Percentiles rank a stretch among this genome's conserved stretches.
These are phyloP conservation scores for Lizonia empirigonia DNA, from an alignment of 2,329 filamentous ascomycete genomes.

Conservation along the genomic window DNA sequence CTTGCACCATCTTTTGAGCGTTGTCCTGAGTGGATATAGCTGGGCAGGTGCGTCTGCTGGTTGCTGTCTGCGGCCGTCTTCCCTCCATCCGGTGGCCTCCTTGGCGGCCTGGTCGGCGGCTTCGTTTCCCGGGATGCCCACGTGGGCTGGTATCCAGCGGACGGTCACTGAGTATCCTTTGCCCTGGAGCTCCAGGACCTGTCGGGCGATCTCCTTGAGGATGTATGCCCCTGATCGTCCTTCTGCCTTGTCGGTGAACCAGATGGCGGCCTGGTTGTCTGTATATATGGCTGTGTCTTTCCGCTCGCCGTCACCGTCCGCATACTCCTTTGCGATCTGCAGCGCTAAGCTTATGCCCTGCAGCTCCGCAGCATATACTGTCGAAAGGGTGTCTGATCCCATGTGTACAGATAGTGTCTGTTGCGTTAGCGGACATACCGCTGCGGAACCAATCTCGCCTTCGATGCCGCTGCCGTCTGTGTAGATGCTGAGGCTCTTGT, in stretches of 20 bases:
- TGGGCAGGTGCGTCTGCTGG: constrained; percentile 16
- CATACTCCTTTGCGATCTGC: constrained; percentile 22
- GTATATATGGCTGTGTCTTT: constrained; percentile 22
- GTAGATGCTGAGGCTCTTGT: constrained; percentile 24
- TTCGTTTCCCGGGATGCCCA: constrained; percentile 14
- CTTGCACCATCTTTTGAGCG: constrained; percentile 11
- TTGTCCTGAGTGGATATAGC: constrained; percentile 7
- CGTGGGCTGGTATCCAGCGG: constrained; percentile 15
- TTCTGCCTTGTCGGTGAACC: constrained; percentile 19
- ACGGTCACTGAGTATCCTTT: constrained; percentile 10
- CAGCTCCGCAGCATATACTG: constrained; percentile 21
- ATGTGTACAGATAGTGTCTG: constrained; percentile 20
- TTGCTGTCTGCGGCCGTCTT: constrained; percentile 9
- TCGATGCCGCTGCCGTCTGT: constrained; percentile 29
- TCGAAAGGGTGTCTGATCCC: constrained; percentile 13
- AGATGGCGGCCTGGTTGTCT: constrained; percentile 26
- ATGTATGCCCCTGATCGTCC: constrained; percentile 21
- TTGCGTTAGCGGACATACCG: constrained; percentile 21
- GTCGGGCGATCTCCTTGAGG: constrained; percentile 18
- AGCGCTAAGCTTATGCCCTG: constrained; percentile 25
- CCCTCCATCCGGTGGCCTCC: constrained; percentile 25
- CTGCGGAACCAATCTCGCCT: constrained; percentile 18
- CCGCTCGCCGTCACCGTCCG: constrained; percentile 10
- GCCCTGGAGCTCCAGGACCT: constrained; percentile 1
- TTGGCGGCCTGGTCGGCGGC: too few relatives aligned